phyloP scores from a whole-genome alignment of 495 filamentous ascomycete genomes.

The Aspergillus diversus region DNA sequence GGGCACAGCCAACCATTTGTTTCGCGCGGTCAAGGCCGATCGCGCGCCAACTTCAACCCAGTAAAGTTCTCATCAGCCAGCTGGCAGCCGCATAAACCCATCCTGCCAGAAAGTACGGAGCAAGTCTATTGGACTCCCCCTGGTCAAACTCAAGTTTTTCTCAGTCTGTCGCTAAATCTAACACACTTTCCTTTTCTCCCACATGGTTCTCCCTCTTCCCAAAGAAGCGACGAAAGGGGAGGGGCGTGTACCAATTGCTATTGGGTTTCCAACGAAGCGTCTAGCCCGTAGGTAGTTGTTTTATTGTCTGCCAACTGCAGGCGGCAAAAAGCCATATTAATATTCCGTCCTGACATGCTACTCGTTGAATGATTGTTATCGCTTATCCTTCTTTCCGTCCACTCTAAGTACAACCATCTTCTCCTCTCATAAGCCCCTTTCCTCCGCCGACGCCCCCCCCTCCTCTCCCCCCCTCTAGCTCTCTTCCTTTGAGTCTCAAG shows the following conservation, averaged over 20 bases:
- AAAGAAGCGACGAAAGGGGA: neutral
- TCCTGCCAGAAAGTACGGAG: conserved; percentile 14
- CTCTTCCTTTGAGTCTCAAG: conserved; percentile 2
- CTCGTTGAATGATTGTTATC: conserved; percentile 24
- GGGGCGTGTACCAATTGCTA: conserved; percentile 13
- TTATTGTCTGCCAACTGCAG: conserved; percentile 20
- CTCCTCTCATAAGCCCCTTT: conserved; percentile 19
- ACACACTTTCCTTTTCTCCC: conserved; percentile 24
- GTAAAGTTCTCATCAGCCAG: conserved; percentile 28
- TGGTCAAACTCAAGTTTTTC: conserved; percentile 16
- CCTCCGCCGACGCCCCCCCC: neutral
- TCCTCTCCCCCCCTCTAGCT: too few relatives aligned
- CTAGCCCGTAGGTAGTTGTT: conserved; percentile 21
- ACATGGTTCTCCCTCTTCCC: neutral
- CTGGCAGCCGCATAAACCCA: conserved; percentile 31
- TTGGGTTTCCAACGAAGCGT: conserved; percentile 19
- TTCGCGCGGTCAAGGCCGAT: conserved; percentile 46
- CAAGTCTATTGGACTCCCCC: conserved; percentile 15
- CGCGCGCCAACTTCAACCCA: conserved; percentile 45
- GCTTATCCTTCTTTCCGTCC: conserved; percentile 26
- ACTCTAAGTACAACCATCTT: conserved; percentile 18
- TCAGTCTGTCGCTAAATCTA: conserved; percentile 13
- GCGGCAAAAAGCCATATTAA: conserved; percentile 26
- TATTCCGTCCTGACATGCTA: conserved; percentile 23
- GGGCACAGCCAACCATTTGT: conserved; percentile 31